Base-by-base conservation (phyloP, 441 rosid species). In the Aquilaria agallochum region DNA sequence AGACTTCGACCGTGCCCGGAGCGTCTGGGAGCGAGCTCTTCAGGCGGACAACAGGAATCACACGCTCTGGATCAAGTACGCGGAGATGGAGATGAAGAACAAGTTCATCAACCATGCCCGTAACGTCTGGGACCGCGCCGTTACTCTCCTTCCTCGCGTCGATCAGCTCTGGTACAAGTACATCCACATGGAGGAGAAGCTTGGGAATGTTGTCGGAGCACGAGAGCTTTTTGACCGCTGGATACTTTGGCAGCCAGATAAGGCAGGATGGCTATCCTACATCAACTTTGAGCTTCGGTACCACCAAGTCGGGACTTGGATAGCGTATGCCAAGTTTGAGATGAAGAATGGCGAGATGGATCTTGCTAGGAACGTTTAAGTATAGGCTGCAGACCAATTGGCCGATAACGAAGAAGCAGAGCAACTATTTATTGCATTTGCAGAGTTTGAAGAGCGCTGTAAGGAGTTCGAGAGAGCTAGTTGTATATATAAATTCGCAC, bases 71-170 rank as follows among this genome's bases (percentile, higher is more conserved):
- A 76, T 88, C 11, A 87, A 88, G 62, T 90, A 90, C 57, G 95
- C 90, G 1, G 92, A 82, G 31, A 74, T 88, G 56, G 97, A 90
- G 78, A 90, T 90, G 95, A 85, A 80, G 80, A 86, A 83, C 78
- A 82, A 80, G 78, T 81, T 80, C 48, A 72, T 90, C 27, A 20
- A 20, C 27, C 27, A 20, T 20, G 27, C 27, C 1, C 27, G 27
- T 20, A 20, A 20, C 27, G 95, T 90, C 1, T 87, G 89, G 95
- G 97, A 90, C 58, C 78, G 91, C 0, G 95, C 89, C 0, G 89
- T 90, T 1, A 68, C 81, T 2, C 70, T 90, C 31, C 62, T 90
- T 50, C 95, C 95, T 0, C 72, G 95, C 0, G 76, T 90, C 2
- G 97, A 90, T 69, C 93, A 90, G 84, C 72, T 90, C 0, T 85